These are phyloP conservation scores for Exophiala spinifera DNA, from an alignment of 2,329 filamentous ascomycete species.

Conservation along the genomic window DNA sequence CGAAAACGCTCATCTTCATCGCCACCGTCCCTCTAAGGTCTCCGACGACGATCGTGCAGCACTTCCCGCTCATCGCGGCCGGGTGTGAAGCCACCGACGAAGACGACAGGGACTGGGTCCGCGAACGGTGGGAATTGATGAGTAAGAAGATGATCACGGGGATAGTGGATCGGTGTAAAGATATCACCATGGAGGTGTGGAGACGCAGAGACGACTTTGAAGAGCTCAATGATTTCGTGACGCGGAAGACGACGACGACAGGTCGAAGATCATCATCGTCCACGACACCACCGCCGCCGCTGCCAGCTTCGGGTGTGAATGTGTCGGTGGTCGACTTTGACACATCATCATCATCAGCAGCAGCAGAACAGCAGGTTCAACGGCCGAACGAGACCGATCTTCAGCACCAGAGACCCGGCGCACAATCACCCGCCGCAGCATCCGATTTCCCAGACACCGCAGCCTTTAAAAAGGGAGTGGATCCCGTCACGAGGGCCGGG, in stretches of 20 bases:
- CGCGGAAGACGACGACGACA: neutral
- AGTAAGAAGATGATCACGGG: conserved; percentile 61
- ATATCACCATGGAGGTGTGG: conserved; percentile 66
- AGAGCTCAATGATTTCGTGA: conserved; percentile 5
- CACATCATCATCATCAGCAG: no score
- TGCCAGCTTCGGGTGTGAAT: no score
- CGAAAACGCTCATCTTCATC: conserved; percentile 58
- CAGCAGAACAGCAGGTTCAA: no score
- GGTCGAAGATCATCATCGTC: no score
- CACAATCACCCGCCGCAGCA: no score
- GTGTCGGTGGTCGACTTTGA: no score
- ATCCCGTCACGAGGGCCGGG: conserved; percentile 38
- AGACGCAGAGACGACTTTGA: conserved; percentile 55
- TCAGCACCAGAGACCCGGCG: no score
- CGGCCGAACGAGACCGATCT: no score
- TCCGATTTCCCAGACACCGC: conserved; percentile 11
- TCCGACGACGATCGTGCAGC: conserved; percentile 64
- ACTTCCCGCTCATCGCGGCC: conserved; percentile 64
- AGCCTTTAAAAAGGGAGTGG: conserved; percentile 15
- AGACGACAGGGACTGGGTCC: conserved; percentile 64
- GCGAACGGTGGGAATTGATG: conserved; percentile 60
- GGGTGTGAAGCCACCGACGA: conserved; percentile 59
- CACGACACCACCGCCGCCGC: no score
- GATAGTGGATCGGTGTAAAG: conserved; percentile 62
- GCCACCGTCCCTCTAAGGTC: conserved; percentile 62